Conservation (phyloP, 371 early-diverging fungal species). For the Catenaria anguillulae region DNA sequence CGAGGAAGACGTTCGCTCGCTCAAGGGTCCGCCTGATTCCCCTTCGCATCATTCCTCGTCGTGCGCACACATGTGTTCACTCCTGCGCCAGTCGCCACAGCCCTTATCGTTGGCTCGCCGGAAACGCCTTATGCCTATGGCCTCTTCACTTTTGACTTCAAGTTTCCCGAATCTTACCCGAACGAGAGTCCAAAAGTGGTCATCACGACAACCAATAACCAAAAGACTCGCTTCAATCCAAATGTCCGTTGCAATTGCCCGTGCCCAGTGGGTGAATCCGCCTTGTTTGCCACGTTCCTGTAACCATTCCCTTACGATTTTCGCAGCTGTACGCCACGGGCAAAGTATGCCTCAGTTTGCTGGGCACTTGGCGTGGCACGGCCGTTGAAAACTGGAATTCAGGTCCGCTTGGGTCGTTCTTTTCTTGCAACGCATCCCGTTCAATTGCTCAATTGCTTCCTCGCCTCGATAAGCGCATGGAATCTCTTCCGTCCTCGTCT, state of each 20-base stretch:
- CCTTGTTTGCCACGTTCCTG: too few relatives aligned
- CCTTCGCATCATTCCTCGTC: too few relatives aligned
- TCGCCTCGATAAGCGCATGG: conserved; percentile 22
- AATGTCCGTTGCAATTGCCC: too few relatives aligned
- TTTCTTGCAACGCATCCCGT: too few relatives aligned
- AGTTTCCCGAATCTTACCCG: conserved; percentile 36
- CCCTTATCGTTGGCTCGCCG: conserved; percentile 34
- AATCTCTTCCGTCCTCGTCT: conserved; percentile 20
- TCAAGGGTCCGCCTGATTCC: too few relatives aligned
- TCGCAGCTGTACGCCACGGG: conserved; percentile 26
- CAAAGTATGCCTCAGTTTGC: conserved; percentile 37
- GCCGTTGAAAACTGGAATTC: conserved; percentile 36
- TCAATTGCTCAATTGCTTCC: too few relatives aligned
- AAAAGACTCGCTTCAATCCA: conserved; percentile 37
- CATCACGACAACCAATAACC: conserved; percentile 33
- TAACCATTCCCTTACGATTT: too few relatives aligned
- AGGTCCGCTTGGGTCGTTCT: too few relatives aligned
- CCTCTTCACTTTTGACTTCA: conserved; percentile 30
- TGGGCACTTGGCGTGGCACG: conserved; percentile 35
- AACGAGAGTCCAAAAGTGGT: conserved; percentile 34
- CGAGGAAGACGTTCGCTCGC: conserved; percentile 8
- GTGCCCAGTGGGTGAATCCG: too few relatives aligned
- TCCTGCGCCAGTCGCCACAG: too few relatives aligned
- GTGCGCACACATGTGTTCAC: conserved; percentile 30
- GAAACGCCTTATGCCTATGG: conserved; percentile 29